Conservation (phyloP, 1,284 basidiomycete species). For the Sphagnurus paluster region DNA sequence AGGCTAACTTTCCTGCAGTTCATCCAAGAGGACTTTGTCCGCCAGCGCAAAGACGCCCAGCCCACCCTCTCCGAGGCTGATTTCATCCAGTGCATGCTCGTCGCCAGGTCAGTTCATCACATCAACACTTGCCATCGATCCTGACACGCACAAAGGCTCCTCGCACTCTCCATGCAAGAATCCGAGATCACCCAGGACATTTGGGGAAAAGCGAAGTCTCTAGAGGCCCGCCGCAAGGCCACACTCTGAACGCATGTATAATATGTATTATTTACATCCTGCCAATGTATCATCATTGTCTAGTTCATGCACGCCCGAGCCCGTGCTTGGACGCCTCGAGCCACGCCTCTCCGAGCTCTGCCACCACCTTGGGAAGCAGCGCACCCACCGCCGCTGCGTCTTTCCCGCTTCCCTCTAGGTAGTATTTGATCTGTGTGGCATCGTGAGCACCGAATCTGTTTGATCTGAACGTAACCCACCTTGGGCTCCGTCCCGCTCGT, state of each 20-base stretch:
- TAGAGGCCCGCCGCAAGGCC: conserved; percentile 35
- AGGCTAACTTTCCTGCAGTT: conserved; percentile 41
- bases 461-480: conserved; percentile 35
- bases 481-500: conserved; percentile 90
- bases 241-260: not conserved
- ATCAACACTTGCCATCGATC: conserved; percentile 3
- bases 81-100: conserved; percentile 60
- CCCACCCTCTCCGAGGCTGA: conserved; percentile 52
- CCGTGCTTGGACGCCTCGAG: conserved; percentile 60
- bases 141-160: conserved; percentile 35
- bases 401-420: conserved; percentile 72
- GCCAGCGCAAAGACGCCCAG: conserved; percentile 43
- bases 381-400: conserved; percentile 42
- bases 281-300: not conserved
- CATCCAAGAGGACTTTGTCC: conserved; percentile 76
- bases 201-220: conserved; percentile 48
- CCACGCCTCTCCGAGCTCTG: conserved; percentile 66
- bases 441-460: not conserved
- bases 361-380: conserved; percentile 53
- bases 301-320: conserved; percentile 40
- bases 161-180: conserved; percentile 50
- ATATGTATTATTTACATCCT: not conserved
- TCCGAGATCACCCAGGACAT: conserved; percentile 42
- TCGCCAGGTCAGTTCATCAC: conserved; percentile 52
- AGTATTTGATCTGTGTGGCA: conserved; percentile 71